These are phyloP conservation scores for Fusarium burgessii DNA, from an alignment of 2,329 filamentous ascomycete species.

Conservation along the genomic window DNA sequence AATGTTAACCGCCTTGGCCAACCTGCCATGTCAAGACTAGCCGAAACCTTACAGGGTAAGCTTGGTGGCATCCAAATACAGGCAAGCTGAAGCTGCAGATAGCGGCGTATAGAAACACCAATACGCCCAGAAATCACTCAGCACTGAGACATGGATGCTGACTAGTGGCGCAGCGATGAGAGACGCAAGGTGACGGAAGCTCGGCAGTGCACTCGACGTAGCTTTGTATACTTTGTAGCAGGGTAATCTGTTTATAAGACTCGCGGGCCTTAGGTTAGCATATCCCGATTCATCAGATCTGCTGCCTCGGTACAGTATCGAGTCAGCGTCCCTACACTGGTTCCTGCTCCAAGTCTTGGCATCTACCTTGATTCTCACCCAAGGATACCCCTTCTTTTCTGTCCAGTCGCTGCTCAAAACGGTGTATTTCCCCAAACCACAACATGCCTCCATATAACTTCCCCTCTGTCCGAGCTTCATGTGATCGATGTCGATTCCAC, in stretches of 20 bases:
- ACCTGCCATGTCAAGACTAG: constrained; percentile 4
- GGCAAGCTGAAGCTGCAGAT: not conserved
- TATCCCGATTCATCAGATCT: not conserved
- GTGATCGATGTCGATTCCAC: not conserved
- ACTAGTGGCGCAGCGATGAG: not conserved
- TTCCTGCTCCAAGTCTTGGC: not conserved
- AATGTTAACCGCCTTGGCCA: not conserved
- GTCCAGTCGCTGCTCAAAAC: not conserved
- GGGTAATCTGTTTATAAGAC: not conserved
- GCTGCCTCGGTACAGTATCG: constrained; percentile 1
- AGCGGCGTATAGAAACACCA: not conserved
- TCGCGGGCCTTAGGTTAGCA: not conserved
- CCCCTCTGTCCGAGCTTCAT: constrained; percentile 1
- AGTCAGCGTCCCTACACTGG: not conserved
- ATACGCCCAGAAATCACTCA: not conserved
- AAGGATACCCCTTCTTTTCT: not conserved
- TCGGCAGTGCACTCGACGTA: not conserved
- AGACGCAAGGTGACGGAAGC: not conserved
- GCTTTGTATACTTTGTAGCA: not conserved
- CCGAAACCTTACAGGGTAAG: not conserved
- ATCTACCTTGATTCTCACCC: not conserved
- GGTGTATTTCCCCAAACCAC: not conserved
- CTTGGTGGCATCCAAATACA: not conserved
- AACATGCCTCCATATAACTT: not conserved
- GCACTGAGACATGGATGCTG: not conserved